Base-by-base conservation (phyloP, 306 rosid genomes). In the Vachellia pachyceras region DNA sequence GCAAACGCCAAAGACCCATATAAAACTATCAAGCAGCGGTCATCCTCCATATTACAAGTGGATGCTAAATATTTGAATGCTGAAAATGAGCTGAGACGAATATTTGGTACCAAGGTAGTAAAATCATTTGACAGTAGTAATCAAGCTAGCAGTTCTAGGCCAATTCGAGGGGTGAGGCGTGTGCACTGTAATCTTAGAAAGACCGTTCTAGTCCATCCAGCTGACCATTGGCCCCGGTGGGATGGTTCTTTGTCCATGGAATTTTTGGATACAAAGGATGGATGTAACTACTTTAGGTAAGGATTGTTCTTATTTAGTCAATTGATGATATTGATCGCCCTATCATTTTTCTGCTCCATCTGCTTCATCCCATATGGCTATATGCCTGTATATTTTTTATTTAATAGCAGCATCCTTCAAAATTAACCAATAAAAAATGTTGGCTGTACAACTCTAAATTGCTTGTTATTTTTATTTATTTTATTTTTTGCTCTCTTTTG, bases 81-180 rank as follows among this genome's bases (percentile, higher is more conserved):
- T 0, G 97, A 92, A 74, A 90, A 93, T 82, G 99, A 93, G 83
- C 88, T 96, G 60, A 89, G 86, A 68, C 90, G 99, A 84, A 93
- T 93, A 82, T 93, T 96, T 90, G 98, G 99, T 78, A 87, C 98
- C 5, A 96, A 96, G 88, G 98, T 96, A 69, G 96, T 93, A 72
- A 93, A 92, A 82, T 93, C 97, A 14, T 92, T 92, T 70, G 99
- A 93, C 89, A 90, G 81, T 87, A 89, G 80, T 79, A 85, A 88
- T 71, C 97, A 90, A 81, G 92, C 90, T 20, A 84, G 97, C 82
- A 89, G 94, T 85, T 93, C 94, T 81, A 93, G 97, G 87, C 92
- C 85, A 86, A 68, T 78, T 22, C 92, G 96, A 61, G 98, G 99
- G 72, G 94, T 90, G 73, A 90, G 97, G 74, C 92, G 91, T 69